These are phyloP conservation scores for Aspergillus olivimuriae DNA, from an alignment of 495 filamentous ascomycete genomes.

Conservation along the genomic window DNA sequence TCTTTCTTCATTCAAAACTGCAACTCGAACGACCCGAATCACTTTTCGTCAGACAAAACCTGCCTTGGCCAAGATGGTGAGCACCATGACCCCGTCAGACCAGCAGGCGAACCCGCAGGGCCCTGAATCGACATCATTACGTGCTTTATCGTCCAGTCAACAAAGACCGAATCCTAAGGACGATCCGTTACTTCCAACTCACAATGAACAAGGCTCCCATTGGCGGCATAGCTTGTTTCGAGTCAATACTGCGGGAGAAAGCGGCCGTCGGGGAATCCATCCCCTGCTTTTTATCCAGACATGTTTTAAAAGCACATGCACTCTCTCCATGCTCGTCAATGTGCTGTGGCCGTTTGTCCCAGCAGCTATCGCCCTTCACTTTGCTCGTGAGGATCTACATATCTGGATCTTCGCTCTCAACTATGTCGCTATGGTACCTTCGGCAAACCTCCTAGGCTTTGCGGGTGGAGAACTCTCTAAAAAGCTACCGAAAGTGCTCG, in stretches of 20 bases:
- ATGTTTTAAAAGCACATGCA: conserved; percentile 53
- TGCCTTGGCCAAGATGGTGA: too few relatives aligned
- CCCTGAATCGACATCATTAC: too few relatives aligned
- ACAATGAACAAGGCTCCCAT: conserved; percentile 18
- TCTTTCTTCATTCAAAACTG: too few relatives aligned
- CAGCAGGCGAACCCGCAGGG: too few relatives aligned
- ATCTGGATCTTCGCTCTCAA: conserved; percentile 63
- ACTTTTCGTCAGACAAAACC: too few relatives aligned
- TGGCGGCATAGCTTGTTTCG: conserved; percentile 28
- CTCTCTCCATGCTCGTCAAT: conserved; percentile 51
- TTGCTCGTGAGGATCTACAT: conserved; percentile 52
- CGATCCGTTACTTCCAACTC: conserved; percentile 22
- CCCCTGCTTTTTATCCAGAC: conserved; percentile 55
- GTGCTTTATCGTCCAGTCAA: background rate
- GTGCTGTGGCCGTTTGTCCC: conserved; percentile 73
- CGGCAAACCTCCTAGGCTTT: conserved; percentile 83
- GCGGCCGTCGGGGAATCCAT: conserved; percentile 55
- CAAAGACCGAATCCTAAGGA: conserved; percentile 2
- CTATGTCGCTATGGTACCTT: conserved; percentile 80
- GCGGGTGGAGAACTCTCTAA: conserved; percentile 73
- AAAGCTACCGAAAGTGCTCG: conserved; percentile 72
- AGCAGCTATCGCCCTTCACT: conserved; percentile 59
- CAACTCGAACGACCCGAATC: too few relatives aligned
- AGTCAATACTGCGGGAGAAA: conserved; percentile 57
- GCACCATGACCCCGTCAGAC: too few relatives aligned